A percentile compares a stretch with the other conserved stretches of the same genome.
These are phyloP conservation scores for Amphibolis antarctica DNA, from an alignment of 106 monocot species.

Conservation along the genomic window DNA sequence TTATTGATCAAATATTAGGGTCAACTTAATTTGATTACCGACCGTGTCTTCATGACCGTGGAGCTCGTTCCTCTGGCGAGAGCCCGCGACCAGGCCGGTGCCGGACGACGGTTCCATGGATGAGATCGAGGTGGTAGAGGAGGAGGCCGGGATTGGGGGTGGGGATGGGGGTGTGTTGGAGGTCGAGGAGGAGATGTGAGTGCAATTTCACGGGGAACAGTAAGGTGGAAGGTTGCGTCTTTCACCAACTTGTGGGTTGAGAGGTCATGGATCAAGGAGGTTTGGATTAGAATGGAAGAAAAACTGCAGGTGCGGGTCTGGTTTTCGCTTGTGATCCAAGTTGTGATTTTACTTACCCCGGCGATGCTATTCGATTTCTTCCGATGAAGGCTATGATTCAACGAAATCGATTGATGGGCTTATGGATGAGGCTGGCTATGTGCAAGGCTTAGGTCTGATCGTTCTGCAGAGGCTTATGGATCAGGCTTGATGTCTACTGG, in stretches of 20 bases:
- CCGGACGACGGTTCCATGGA: constrained; percentile 33
- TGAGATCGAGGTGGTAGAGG: background rate
- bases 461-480: no score
- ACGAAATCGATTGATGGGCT: no score
- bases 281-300: constrained; percentile 58
- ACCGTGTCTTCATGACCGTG: constrained; percentile 37
- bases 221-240: constrained; percentile 25
- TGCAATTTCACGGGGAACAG: constrained; percentile 4
- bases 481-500: no score
- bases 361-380: no score
- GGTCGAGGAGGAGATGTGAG: constrained; percentile 7
- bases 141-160: background rate
- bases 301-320: background rate
- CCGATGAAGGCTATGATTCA: no score
- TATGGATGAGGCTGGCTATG: no score
- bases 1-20: background rate
- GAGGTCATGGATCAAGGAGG: constrained; percentile 36
- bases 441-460: no score
- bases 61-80: constrained; percentile 36
- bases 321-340: constrained; percentile 36
- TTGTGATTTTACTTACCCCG: no score
- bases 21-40: no score
- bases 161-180: background rate
- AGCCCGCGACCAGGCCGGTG: constrained; percentile 42
- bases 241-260: constrained; percentile 70